These are phyloP conservation scores for Beauveria pseudobassiana DNA, from an alignment of 2,329 filamentous ascomycete species.

Conservation along the genomic window DNA sequence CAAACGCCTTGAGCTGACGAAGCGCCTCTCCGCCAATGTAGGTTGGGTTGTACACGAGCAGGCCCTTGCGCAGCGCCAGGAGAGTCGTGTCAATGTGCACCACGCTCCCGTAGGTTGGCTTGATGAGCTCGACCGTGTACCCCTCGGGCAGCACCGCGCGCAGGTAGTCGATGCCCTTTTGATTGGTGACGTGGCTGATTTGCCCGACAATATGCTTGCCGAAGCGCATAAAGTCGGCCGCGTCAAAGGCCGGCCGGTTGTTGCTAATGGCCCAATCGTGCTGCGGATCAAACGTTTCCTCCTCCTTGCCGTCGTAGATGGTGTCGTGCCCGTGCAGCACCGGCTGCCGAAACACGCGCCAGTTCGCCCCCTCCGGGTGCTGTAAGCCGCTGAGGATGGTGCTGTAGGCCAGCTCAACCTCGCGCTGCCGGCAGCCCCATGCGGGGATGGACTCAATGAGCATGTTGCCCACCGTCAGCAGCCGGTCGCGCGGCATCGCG, in stretches of 20 bases:
- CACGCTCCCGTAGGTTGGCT: slow-evolving; percentile 16
- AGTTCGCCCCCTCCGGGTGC: not conserved
- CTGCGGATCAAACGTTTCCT: not conserved
- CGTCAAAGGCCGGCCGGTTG: slow-evolving; percentile 6
- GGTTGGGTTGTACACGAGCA: slow-evolving; percentile 21
- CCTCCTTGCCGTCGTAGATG: not conserved
- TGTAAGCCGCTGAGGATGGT: slow-evolving; percentile 1
- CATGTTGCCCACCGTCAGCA: slow-evolving; percentile 24
- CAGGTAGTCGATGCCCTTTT: slow-evolving; percentile 5
- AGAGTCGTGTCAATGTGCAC: slow-evolving; percentile 27
- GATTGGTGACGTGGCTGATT: slow-evolving; percentile 5
- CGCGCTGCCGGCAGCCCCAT: slow-evolving; percentile 21
- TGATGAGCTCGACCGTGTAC: slow-evolving; percentile 23
- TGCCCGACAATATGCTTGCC: slow-evolving; percentile 4
- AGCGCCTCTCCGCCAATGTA: slow-evolving; percentile 18
- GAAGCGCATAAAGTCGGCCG: slow-evolving; percentile 7
- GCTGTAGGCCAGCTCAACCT: slow-evolving; percentile 18
- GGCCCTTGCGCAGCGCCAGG: slow-evolving; percentile 20
- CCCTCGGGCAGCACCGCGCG: slow-evolving; percentile 7
- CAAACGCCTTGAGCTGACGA: slow-evolving; percentile 18
- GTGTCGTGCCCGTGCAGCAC: not conserved
- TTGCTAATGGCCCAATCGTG: slow-evolving; percentile 4
- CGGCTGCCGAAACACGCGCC: not conserved
- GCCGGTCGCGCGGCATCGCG: slow-evolving; percentile 26
- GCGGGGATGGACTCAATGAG: slow-evolving; percentile 25